Conservation (phyloP, 805 yeast species). For the Lachancea lanzarotensis region DNA sequence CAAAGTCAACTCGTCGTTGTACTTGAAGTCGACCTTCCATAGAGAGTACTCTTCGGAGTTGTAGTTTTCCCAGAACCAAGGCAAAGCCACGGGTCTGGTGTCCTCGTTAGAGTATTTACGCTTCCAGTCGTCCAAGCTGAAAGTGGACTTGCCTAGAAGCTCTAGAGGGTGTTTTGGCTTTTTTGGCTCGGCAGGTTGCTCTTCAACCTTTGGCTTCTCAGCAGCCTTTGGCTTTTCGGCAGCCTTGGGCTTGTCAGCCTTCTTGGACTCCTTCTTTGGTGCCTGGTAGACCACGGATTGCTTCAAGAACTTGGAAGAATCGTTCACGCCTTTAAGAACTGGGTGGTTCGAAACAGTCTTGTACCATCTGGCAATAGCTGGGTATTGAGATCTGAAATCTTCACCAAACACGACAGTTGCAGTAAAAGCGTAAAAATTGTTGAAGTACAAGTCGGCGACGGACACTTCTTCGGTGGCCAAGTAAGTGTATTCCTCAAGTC, state of each 20-base stretch:
- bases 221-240: conserved; percentile 10
- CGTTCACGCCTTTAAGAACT: conserved; percentile 41
- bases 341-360: conserved; percentile 47
- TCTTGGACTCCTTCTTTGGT: conserved; percentile 61
- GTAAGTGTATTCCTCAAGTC: conserved; percentile 59
- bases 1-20: conserved; percentile 92
- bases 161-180: conserved; percentile 89
- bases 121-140: conserved; percentile 82
- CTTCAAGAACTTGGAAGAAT: conserved; percentile 51
- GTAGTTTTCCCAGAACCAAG: conserved; percentile 95
- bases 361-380: conserved; percentile 68
- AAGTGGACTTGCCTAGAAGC: conserved; percentile 62
- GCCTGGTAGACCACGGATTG: conserved; percentile 54
- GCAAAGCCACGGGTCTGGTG: conserved; percentile 84
- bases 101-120: conserved; percentile 92
- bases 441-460: conserved; percentile 27
- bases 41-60: conserved; percentile 88
- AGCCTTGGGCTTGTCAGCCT: conserved; percentile 24
- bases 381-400: conserved; percentile 58
- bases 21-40: conserved; percentile 90
- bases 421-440: conserved; percentile 15
- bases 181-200: conserved; percentile 38
- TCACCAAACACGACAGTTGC: conserved; percentile 53
- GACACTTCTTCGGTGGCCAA: conserved; percentile 67
- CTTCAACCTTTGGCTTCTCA: conserved; percentile 33